Conservation (phyloP, 805 yeast genomes). For the Saturnispora quitensis region DNA sequence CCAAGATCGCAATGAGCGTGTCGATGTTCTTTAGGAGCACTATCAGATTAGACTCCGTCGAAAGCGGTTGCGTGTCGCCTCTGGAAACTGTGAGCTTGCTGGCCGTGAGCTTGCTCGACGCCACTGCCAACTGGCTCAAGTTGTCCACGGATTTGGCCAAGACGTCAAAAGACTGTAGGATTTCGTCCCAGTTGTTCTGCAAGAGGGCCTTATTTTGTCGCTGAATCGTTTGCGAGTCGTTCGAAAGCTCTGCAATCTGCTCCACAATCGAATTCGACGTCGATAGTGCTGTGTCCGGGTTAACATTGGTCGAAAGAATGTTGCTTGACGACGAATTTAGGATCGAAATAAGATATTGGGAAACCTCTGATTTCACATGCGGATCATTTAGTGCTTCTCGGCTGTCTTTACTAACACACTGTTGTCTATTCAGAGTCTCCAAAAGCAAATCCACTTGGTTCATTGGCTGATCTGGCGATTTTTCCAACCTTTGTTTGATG, state of each 20-base stretch:
- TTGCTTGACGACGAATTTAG: background rate
- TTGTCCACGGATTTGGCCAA: slow-evolving; percentile 2
- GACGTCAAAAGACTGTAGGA: slow-evolving; percentile 25
- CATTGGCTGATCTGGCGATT: slow-evolving; percentile 12
- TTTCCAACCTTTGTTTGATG: background rate
- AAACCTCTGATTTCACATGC: background rate
- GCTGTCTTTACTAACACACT: background rate
- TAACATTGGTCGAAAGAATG: background rate
- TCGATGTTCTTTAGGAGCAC: slow-evolving; percentile 53
- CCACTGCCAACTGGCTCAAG: slow-evolving; percentile 1
- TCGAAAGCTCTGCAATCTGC: slow-evolving; percentile 61
- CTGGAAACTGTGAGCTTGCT: background rate
- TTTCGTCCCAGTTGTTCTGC: slow-evolving; percentile 31
- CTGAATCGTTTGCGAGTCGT: slow-evolving; percentile 5
- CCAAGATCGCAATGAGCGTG: slow-evolving; percentile 66
- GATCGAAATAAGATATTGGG: background rate
- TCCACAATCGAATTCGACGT: slow-evolving; percentile 40
- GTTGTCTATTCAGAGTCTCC: slow-evolving; percentile 19
- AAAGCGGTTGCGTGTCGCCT: background rate
- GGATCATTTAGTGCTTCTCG: background rate
- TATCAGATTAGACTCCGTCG: slow-evolving; percentile 15
- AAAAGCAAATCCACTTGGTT: slow-evolving; percentile 33
- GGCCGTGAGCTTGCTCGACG: background rate
- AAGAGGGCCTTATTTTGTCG: background rate
- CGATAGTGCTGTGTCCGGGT: background rate